Evolutionary conservation across 371 early-diverging fungal genomes (phyloP).

Genomic region (Mycotypha africana): DNA sequence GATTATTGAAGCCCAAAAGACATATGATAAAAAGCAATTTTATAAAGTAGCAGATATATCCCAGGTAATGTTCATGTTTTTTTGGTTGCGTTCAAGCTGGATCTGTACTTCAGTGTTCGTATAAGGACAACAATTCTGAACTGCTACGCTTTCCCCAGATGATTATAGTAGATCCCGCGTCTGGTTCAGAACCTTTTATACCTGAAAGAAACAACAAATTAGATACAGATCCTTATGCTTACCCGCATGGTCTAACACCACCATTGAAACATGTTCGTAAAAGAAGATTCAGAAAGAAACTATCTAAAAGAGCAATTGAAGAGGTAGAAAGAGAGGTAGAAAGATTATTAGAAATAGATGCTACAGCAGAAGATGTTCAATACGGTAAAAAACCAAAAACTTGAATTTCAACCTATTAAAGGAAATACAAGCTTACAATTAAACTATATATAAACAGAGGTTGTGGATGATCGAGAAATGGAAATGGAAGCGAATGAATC

Average conservation of each 20-base stretch:
- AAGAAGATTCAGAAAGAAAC: conserved; percentile 84
- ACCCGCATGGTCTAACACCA: conserved; percentile 89
- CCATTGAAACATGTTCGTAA: conserved; percentile 85
- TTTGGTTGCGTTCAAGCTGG: too few relatives aligned
- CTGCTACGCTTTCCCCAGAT: too few relatives aligned
- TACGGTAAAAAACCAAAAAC: conserved; percentile 56
- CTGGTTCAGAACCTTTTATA: conserved; percentile 22
- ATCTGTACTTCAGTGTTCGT: not conserved
- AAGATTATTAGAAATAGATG: conserved; percentile 78
- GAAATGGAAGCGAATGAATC: conserved; percentile 40
- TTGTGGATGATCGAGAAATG: conserved; percentile 40
- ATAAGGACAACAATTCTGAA: too few relatives aligned
- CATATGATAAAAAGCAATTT: conserved; percentile 91
- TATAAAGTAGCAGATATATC: conserved; percentile 98
- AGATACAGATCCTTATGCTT: conserved; percentile 53
- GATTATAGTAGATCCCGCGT: conserved; percentile 51
- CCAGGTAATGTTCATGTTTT: too few relatives aligned
- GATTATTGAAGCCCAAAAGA: conserved; percentile 95
- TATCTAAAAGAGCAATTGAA: conserved; percentile 83
- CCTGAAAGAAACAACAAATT: conserved; percentile 20
- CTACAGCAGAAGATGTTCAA: conserved; percentile 71
- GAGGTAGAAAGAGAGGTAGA: conserved; percentile 89
- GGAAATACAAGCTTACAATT: not conserved
- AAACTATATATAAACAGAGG: conserved; percentile 14
- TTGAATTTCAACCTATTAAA: not conserved